Evolutionary conservation across 2,329 filamentous ascomycete species (phyloP), one percentile per base, ranked within the genome.

Genomic region (Spiromastix sp.): DNA sequence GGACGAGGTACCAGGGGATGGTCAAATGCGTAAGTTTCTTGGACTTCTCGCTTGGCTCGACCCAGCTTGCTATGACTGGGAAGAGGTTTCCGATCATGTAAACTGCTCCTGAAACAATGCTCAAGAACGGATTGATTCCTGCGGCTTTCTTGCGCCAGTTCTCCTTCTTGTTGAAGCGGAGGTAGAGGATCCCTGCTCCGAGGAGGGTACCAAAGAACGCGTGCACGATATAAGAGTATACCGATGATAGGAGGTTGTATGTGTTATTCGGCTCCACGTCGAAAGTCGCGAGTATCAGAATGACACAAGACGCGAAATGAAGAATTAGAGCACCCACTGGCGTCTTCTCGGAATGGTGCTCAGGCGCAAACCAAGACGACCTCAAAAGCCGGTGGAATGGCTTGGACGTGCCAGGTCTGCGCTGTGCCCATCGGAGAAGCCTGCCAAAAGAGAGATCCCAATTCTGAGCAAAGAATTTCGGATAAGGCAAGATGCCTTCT

Each of bases 401-500:
- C 11, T 15, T n/a, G 16, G 16, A 24, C 27, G 17, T 29, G 28
- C 15, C 48, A 46, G 29, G 48, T 47, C 7, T 49, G 43, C 11
- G 63, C 30, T 26, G 21, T 10, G 29, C 35, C 37, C 32, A 36
- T 22, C 27, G 19, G 16, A 32, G 17, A 20, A 32, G 13, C 5
- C 33, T 26, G 13, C 26, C 32, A 5, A 38, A 29, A 28, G 29
- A 26, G 17, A 38, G 19, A 17, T 38, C 31, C 4, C 26, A 17
- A 17, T 38, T 29, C 11, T 20, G 19, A 6, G 37, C 68, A 40
- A 71, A 68, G 51, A 71, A 67, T 22, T 60, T 58, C 3, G 67
- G 60, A 35, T 55, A 70, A 0, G 70, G 70, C 2, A 74, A 51
- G 34, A 74, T 64, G 1, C 71, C 71, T 48, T 74, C 68, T 45